Evolutionary conservation across 768 basidiomycete genomes (phyloP), one percentile per base, ranked within the genome.

Genomic region (Termitomyces bulborhizus): DNA sequence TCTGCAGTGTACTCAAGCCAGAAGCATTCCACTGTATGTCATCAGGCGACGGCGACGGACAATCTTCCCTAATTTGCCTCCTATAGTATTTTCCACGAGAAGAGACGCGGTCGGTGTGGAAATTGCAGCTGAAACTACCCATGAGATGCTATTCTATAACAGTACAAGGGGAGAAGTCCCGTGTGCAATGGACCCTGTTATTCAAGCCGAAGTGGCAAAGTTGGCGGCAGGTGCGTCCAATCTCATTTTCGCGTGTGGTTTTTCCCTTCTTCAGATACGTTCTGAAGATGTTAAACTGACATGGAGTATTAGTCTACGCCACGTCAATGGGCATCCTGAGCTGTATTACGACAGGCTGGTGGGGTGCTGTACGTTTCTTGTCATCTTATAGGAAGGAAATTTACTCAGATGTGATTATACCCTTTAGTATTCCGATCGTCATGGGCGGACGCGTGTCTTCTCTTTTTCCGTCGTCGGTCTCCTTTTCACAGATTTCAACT

Each of bases 281-380:
- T 53, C 11, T 41, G 41, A 24, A 39, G 48, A 42, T 31, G 18
- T 41, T 27, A 46, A 40, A 24, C 44, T 59, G 32, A 61, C 53
- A 56, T 54, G 44, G 45, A 24, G n/a, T 53, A 18, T 24, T 60
- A 91, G 88, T 78, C 21, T 84, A 89, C 65, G 69, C 81, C 0
- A 74, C 84, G 3, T 73, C 78, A 8, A 82, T 82, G 72, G 93
- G 93, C 8, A 68, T 91, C 49, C 71, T 96, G 34, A 78, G 83
- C 32, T 88, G 89, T 58, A 64, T 94, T 34, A 93, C 91, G 3
- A 85, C 86, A 12, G 90, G 82, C 2, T 94, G 85, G 81, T 96
- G 93, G 93, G 87, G 88, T 53, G 78, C 85, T 51, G 87, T 88
- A 68, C 67, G 85, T 74, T 3, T 43, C 45, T 43, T 15, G 18